Conservation (phyloP, 108 stramenopile species). For the Stephanodiscus minutulus region DNA sequence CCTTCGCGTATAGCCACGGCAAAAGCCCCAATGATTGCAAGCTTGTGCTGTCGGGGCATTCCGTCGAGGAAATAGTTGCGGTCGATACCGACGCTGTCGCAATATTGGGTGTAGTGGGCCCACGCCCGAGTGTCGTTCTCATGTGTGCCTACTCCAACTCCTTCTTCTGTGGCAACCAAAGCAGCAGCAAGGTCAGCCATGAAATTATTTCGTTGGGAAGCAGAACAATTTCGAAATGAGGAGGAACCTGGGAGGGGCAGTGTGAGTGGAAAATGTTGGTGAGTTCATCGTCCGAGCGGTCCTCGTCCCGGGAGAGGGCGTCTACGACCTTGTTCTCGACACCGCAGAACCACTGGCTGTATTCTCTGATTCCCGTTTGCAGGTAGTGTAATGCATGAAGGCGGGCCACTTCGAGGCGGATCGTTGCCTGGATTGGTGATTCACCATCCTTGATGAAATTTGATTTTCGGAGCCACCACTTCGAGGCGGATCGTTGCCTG, state of each 20-base stretch:
- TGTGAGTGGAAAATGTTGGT: background rate
- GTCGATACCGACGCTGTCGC: background rate
- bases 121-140: background rate
- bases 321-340: constrained; percentile 17
- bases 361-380: too few species aligned
- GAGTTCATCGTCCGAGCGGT: constrained; percentile 12
- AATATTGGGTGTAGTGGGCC: background rate
- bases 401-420: too few species aligned
- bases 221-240: constrained; percentile 20
- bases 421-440: too few species aligned
- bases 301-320: constrained; percentile 21
- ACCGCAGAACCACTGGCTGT: constrained; percentile 35
- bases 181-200: constrained; percentile 40
- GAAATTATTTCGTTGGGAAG: constrained; percentile 32
- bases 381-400: too few species aligned
- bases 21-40: background rate
- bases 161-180: constrained; percentile 14
- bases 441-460: too few species aligned
- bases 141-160: constrained; percentile 14
- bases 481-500: too few species aligned
- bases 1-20: background rate
- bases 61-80: background rate
- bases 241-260: constrained; percentile 19
- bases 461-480: too few species aligned
- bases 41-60: background rate